Base-by-base conservation (phyloP, 2,329 filamentous ascomycete genomes). In the Davidsoniella eucalypti region DNA sequence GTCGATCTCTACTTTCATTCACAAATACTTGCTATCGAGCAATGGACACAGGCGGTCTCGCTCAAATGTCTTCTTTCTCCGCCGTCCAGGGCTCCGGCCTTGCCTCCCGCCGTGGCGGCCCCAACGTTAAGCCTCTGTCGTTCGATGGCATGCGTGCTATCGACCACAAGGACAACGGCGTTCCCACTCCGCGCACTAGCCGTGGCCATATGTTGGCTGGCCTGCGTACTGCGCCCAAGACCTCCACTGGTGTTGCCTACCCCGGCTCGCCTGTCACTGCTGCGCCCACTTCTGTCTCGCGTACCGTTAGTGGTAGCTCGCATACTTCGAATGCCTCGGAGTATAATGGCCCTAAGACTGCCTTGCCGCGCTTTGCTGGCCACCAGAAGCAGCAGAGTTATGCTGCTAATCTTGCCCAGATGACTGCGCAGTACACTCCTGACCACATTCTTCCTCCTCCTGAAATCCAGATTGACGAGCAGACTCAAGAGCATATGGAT, bases 1-100 rank as follows among this genome's bases (percentile, higher is more conserved):
- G 41, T 44, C 50, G 45, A 49, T 33, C 41, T 36, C 18, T 10
- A 18, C 25, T 46, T 52, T 54, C 49, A 45, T 50, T 44, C 38
- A 51, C 40, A 42, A 29, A 53, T 53, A 36, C 39, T 49, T 57
- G 41, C 47, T 51, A 58, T 61, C 68, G 70, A 73, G 69, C 66
- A 58, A 82, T 93, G 82, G 84, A 94, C 90, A 82, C 90, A 78
- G 90, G 90, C 77, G 87, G 87, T 92, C 86, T 94, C 73, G 83
- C 87, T 92, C 87, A 54, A 54, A 96, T 96, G 90, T 85, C 87
- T 71, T 90, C 87, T 66, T 84, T 84, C 65, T 69, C 75, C 64
- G 73, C 82, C 65, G 76, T 76, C 65, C 51, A 52, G 81, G 78
- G 59, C 73, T 94, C 59, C 78, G 85, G 87, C 61, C 84, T 94